Conservation (phyloP, 192 early-diverging fungal species). For the Phlyctochytrium arcticum region DNA sequence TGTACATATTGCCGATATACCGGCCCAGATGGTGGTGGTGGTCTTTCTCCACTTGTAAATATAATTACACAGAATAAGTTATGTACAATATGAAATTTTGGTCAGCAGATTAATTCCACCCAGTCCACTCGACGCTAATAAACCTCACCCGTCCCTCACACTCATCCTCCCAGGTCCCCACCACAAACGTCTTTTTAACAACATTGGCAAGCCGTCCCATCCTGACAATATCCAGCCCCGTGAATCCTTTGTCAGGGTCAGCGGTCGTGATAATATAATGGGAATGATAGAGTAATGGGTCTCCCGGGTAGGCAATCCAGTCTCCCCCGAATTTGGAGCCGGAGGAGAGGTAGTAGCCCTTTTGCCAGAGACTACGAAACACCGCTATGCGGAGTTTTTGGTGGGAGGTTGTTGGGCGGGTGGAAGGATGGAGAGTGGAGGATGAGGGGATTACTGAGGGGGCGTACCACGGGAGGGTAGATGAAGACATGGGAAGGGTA, state of each 20-base stretch:
- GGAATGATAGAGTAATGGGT: constrained; percentile 68
- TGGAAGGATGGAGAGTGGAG: constrained; percentile 2
- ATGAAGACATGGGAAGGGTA: constrained; percentile 11
- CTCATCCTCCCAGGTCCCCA: constrained; percentile 46
- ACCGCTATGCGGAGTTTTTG: constrained; percentile 42
- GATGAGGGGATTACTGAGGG: constrained; percentile 2
- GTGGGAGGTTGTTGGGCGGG: constrained; percentile 25
- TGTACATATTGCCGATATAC: no score
- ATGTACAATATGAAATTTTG: no score
- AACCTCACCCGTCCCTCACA: constrained; percentile 24
- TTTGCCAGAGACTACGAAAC: constrained; percentile 60
- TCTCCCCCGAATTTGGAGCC: constrained; percentile 87
- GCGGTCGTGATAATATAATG: constrained; percentile 57
- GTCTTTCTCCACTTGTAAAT: no score
- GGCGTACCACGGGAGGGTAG: constrained; percentile 10
- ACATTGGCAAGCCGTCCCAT: constrained; percentile 63
- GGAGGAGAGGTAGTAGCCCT: constrained; percentile 63
- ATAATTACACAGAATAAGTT: no score
- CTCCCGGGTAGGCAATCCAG: constrained; percentile 73
- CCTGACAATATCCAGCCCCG: constrained; percentile 52
- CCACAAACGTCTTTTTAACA: constrained; percentile 67
- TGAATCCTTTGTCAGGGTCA: constrained; percentile 21
- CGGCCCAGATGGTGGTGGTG: no score
- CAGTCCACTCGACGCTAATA: constrained; percentile 49
- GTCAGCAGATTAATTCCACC: constrained; percentile 34